Base-by-base conservation (phyloP, 768 basidiomycete species). In the Termitomyces sp. region DNA sequence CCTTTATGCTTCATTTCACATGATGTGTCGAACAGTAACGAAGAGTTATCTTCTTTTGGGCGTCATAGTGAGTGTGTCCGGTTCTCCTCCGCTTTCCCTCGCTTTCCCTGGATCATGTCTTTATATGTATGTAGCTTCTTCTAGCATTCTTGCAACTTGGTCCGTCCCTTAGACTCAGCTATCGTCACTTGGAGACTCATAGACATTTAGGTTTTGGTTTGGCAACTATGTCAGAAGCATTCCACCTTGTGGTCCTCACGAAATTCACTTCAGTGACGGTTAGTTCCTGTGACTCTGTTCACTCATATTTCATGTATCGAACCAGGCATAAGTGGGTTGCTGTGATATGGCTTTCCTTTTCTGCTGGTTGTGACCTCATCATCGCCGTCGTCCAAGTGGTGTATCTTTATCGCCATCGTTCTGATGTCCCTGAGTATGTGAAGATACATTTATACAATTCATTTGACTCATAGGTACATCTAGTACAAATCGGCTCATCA, bases 171-270 rank as follows among this genome's bases (percentile, higher is more conserved):
- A 29, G 7, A 29, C 29, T 29, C 29, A 29, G 7, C 29, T 7
- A n/a, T n/a, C n/a, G n/a, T n/a, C n/a, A n/a, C n/a, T n/a, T n/a
- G n/a, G n/a, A n/a, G n/a, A n/a, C n/a, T n/a, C n/a, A n/a, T n/a
- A n/a, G n/a, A n/a, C n/a, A n/a, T n/a, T 7, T 41, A 41, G 55
- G 55, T 17, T 56, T 56, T 47, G 55, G 55, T 5, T 23, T 56
- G 2, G 55, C 55, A 29, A 49, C 55, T 2, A 56, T 56, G 55
- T 49, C 55, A 7, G 46, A 49, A 31, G 38, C 55, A 10, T 56
- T 56, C 40, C 5, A 56, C 0, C 21, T 56, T 4, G 55, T 49
- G 2, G 14, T 56, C 2, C 11, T 56, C 4, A 19, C 35, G 5
- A 56, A 19, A 11, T 49, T 56, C 23, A 38, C 37, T 8, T 21